Conservation (phyloP, 805 yeast species). For the Lachancea lanzarotensis region DNA sequence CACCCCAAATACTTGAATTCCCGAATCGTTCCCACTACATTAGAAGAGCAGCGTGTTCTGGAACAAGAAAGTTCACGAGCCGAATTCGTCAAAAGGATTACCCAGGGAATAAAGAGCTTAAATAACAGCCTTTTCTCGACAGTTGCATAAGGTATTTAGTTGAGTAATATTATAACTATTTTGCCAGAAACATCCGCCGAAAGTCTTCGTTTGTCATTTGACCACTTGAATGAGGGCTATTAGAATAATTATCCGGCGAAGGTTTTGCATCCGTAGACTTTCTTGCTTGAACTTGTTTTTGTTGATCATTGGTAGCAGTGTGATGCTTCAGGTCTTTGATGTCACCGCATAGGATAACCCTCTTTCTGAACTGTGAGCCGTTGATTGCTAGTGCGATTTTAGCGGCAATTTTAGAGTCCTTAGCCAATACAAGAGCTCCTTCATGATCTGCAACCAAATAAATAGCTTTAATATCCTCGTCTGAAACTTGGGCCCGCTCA, state of each 20-base stretch:
- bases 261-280: neutral
- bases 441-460: constrained; percentile 40
- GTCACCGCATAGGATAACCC: constrained; percentile 30
- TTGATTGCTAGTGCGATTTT: constrained; percentile 40
- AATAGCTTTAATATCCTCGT: constrained; percentile 33
- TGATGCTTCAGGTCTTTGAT: constrained; percentile 28
- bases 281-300: too few species aligned
- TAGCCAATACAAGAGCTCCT: constrained; percentile 48
- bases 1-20: constrained; percentile 82
- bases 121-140: neutral
- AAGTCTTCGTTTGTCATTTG: constrained; percentile 36
- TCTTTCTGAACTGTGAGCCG: constrained; percentile 35
- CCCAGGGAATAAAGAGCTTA: constrained; percentile 13
- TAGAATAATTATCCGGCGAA: neutral
- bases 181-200: constrained; percentile 31
- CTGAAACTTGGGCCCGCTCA: constrained; percentile 9
- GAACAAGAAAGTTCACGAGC: constrained; percentile 41
- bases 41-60: constrained; percentile 56
- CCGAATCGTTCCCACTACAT: constrained; percentile 53
- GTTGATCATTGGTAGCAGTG: neutral
- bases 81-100: constrained; percentile 41
- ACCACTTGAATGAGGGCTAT: neutral
- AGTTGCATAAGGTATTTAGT: neutral
- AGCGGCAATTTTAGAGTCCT: constrained; percentile 42
- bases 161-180: constrained; percentile 1